Conservation (phyloP, 768 basidiomycete genomes). For the Rhodotorula taiwanensis region DNA sequence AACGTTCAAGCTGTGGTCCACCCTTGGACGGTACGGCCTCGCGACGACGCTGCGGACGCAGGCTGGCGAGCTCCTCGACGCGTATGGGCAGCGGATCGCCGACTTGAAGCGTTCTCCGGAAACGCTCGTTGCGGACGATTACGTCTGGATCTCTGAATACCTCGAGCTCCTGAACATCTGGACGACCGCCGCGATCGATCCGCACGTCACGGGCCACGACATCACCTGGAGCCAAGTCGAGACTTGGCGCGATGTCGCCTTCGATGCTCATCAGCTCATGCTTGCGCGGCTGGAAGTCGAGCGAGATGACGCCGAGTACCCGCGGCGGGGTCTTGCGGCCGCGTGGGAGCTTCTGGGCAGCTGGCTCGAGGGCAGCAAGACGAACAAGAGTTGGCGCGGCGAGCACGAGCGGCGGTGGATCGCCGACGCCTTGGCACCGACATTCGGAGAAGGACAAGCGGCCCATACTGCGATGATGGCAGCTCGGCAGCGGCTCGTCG, state of each 20-base stretch:
- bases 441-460: too few species aligned
- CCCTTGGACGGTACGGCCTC: slow-evolving; percentile 65
- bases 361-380: slow-evolving; percentile 68
- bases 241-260: slow-evolving; percentile 64
- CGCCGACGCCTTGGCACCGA: slow-evolving; percentile 1
- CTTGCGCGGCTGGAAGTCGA: neutral
- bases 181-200: slow-evolving; percentile 79
- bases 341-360: slow-evolving; percentile 56
- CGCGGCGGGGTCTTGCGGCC: slow-evolving; percentile 40
- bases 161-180: slow-evolving; percentile 59
- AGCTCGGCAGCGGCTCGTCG: too few species aligned
- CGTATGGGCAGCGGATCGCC: neutral
- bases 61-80: slow-evolving; percentile 15
- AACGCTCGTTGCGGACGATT: slow-evolving; percentile 40
- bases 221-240: slow-evolving; percentile 80
- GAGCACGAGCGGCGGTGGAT: slow-evolving; percentile 54
- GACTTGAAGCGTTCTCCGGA: neutral
- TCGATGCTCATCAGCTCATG: slow-evolving; percentile 50
- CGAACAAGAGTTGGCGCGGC: slow-evolving; percentile 65
- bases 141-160: slow-evolving; percentile 54
- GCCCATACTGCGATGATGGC: too few species aligned
- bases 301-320: too few species aligned
- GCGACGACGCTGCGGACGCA: slow-evolving; percentile 21
- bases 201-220: slow-evolving; percentile 78
- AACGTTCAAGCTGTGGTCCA: slow-evolving; percentile 60